Percentiles rank a stretch among this genome's conserved stretches.
phyloP scores from a whole-genome alignment of 495 filamentous ascomycete genomes.

The Astrothelium subdiscretum region DNA sequence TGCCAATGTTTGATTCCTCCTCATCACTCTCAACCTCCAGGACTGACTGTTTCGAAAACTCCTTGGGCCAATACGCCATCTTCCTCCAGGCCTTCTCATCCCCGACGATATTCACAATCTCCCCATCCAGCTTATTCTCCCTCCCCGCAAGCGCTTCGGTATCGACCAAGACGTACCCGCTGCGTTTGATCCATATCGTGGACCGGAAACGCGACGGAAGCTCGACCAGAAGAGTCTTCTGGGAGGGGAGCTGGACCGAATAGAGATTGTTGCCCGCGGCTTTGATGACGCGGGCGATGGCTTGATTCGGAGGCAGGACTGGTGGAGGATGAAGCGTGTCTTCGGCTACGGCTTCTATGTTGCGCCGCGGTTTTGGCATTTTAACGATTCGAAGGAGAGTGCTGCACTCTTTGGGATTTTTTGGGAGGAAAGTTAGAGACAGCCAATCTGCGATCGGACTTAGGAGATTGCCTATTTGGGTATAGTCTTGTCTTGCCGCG shows the following conservation, averaged over 20 bases:
- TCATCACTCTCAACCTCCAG: neutral
- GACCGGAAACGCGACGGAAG: conserved; percentile 72
- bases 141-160: conserved; percentile 51
- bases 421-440: no score
- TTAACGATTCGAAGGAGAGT: no score
- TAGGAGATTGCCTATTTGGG: no score
- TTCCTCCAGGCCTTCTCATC: conserved; percentile 91
- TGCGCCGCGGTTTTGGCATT: conserved; percentile 71
- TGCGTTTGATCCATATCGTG: conserved; percentile 80
- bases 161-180: conserved; percentile 78
- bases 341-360: conserved; percentile 59
- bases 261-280: conserved; percentile 83
- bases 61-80: conserved; percentile 77
- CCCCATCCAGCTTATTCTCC: conserved; percentile 69
- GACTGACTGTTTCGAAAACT: conserved; percentile 52
- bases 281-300: conserved; percentile 63
- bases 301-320: conserved; percentile 49
- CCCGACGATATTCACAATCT: conserved; percentile 85
- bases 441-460: no score
- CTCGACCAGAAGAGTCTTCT: conserved; percentile 57
- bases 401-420: no score
- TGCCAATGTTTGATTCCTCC: neutral
- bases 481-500: no score
- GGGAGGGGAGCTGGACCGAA: conserved; percentile 50
- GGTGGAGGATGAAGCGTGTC: conserved; percentile 64